phyloP scores from a whole-genome alignment of 1,284 basidiomycete genomes.

The Irpex lacteus region DNA sequence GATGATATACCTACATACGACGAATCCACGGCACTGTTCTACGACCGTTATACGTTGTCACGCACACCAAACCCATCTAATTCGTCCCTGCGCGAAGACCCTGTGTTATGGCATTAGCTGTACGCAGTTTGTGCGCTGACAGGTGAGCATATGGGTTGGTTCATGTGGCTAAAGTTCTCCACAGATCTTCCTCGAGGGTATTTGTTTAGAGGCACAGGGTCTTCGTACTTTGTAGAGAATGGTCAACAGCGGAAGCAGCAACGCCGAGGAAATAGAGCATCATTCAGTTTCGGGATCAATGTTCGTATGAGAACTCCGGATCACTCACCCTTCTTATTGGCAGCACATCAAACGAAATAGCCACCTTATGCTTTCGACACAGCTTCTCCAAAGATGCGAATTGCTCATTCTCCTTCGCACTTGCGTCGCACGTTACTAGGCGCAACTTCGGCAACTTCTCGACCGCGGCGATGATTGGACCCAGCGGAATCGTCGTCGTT shows the following conservation, averaged over 20 bases:
- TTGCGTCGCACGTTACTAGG: slow-evolving; percentile 35
- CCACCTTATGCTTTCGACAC: slow-evolving; percentile 32
- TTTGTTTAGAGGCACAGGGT: slow-evolving; percentile 33
- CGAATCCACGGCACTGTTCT: background rate
- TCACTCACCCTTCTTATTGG: slow-evolving; percentile 38
- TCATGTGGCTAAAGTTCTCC: slow-evolving; percentile 41
- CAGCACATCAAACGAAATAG: slow-evolving; percentile 27
- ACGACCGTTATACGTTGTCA: background rate
- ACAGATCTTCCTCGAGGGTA: slow-evolving; percentile 41
- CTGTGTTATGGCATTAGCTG: background rate
- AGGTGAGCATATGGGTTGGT: slow-evolving; percentile 12
- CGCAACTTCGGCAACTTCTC: slow-evolving; percentile 33
- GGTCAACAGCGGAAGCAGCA: background rate
- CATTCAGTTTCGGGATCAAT: slow-evolving; percentile 5
- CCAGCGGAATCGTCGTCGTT: slow-evolving; percentile 16
- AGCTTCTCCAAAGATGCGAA: slow-evolving; percentile 23
- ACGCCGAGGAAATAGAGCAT: background rate
- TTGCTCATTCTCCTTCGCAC: slow-evolving; percentile 21
- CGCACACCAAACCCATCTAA: background rate
- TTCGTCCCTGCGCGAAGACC: background rate
- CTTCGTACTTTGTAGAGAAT: slow-evolving; percentile 33
- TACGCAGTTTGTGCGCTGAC: background rate
- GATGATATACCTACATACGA: slow-evolving; percentile 38
- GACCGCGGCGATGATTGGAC: slow-evolving; percentile 33
- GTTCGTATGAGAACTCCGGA: background rate